Evolutionary conservation across 352 stramenopile species (phyloP), one percentile per base, ranked within the genome.

Genomic region (Globisporangium perplexum): DNA sequence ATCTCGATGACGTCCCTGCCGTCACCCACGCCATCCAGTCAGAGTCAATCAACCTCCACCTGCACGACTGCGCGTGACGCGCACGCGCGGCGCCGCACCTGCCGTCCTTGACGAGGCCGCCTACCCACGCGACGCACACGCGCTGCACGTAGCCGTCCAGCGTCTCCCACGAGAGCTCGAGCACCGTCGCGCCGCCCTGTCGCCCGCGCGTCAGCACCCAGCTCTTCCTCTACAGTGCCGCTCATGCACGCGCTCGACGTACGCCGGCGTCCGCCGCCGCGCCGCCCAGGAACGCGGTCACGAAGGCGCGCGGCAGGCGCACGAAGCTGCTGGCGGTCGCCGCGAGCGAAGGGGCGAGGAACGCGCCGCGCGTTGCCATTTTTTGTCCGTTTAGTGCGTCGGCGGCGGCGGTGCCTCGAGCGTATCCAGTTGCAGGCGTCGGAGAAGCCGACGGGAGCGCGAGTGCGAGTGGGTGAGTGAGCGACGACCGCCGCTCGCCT

Each of bases 1-100:
- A 96, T 70, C 71, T 96, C 86, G 60, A 96, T 83, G 20, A 79
- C 68, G 26, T 94, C 84, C 47, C 77, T 95, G 55, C 11, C 49
- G n/a, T 4, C 31, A 38, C 10, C 31, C 44, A 20, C 55, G 48
- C 11, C n/a, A 52, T 54, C 3, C 17, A 31, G 47, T 51, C 49
- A 57, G 50, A 39, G 38, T 30, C n/a, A n/a, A n/a, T n/a, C n/a
- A n/a, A n/a, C n/a, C n/a, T n/a, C n/a, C n/a, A n/a, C n/a, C n/a
- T n/a, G n/a, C n/a, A n/a, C n/a, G n/a, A n/a, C 24, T 51, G n/a
- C 48, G 18, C 12, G 47, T 23, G 38, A 44, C 7, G 30, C 15
- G 17, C 23, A 12, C 35, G 50, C 30, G 18, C 28, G 53, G 4
- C 12, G 10, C 43, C 18, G 20, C 51, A 89, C 78, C 72, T 86